These are phyloP conservation scores for Clonostachys rosea DNA, from an alignment of 2,329 filamentous ascomycete genomes.

Conservation along the genomic window DNA sequence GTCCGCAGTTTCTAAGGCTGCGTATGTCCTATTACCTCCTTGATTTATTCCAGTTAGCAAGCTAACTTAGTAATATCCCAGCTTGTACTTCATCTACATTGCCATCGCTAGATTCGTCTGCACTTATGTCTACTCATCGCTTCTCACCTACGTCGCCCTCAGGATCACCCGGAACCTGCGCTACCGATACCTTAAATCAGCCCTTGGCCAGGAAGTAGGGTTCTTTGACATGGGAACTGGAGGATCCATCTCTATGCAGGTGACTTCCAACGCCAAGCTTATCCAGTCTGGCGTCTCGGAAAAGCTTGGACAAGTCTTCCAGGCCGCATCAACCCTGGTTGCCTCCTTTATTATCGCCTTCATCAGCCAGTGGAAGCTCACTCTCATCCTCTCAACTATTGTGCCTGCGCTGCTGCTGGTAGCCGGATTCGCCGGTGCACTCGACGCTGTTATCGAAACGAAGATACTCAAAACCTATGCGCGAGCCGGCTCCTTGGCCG, in stretches of 20 bases:
- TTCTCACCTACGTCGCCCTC: slow-evolving; percentile 30
- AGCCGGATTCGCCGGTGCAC: slow-evolving; percentile 25
- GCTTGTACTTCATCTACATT: slow-evolving; percentile 53
- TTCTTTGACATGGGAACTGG: slow-evolving; percentile 46
- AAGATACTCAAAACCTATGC: slow-evolving; percentile 36
- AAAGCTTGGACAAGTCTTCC: slow-evolving; percentile 34
- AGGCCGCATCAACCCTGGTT: slow-evolving; percentile 31
- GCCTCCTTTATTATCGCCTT: slow-evolving; percentile 33
- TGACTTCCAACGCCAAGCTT: slow-evolving; percentile 41
- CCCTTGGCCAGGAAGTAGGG: slow-evolving; percentile 44
- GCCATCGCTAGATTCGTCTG: slow-evolving; percentile 49
- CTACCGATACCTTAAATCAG: slow-evolving; percentile 28
- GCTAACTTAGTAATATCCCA: slow-evolving; percentile 12
- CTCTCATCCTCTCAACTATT: slow-evolving; percentile 37
- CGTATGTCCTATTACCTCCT: slow-evolving; percentile 18
- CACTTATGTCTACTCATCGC: slow-evolving; percentile 47
- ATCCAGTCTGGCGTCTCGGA: slow-evolving; percentile 39
- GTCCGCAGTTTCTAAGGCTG: slow-evolving; percentile 37
- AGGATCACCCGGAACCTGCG: slow-evolving; percentile 27
- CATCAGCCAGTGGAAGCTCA: slow-evolving; percentile 32
- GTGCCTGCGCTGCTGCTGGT: slow-evolving; percentile 36
- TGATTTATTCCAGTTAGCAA: neutral
- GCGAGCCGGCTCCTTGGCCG: slow-evolving; percentile 35
- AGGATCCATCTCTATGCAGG: slow-evolving; percentile 36
- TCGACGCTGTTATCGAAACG: slow-evolving; percentile 35